phyloP scores from a whole-genome alignment of 2,329 filamentous ascomycete species.

The Chrysoporthe deuterocubensis region DNA sequence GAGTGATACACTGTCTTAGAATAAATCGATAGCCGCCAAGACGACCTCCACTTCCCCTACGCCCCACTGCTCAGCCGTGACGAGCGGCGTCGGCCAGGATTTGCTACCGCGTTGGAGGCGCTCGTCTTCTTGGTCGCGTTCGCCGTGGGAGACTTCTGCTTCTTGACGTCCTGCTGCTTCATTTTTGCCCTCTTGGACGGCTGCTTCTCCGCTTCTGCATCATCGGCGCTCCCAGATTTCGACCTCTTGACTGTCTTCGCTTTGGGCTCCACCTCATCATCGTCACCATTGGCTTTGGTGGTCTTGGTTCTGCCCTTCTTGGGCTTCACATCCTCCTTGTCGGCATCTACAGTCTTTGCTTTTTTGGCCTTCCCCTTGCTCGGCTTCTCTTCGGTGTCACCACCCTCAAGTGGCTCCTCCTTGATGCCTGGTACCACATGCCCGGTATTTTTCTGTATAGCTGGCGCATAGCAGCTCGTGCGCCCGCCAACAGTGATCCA shows the following conservation, averaged over 20 bases:
- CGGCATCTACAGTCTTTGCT: conserved; percentile 31
- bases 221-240: conserved; percentile 33
- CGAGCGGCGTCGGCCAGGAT: conserved; percentile 35
- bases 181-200: conserved; percentile 34
- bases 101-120: conserved; percentile 17
- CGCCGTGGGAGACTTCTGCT: conserved; percentile 1
- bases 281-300: conserved; percentile 31
- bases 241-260: conserved; percentile 13
- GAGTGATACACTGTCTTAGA: not conserved
- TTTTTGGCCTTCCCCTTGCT: conserved; percentile 33
- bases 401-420: conserved; percentile 44
- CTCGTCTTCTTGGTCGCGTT: conserved; percentile 25
- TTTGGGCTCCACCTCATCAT: conserved; percentile 33
- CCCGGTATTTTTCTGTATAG: conserved; percentile 79
- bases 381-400: conserved; percentile 34
- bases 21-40: not conserved
- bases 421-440: conserved; percentile 47
- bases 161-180: conserved; percentile 35
- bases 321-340: conserved; percentile 35
- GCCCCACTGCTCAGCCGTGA: conserved; percentile 32
- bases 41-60: conserved; percentile 24
- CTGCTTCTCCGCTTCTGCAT: conserved; percentile 34
- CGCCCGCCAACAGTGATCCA: conserved; percentile 89
- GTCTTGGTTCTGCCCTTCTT: conserved; percentile 29
- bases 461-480: conserved; percentile 87